Base-by-base conservation (phyloP, 495 filamentous ascomycete species). In the Daldinia decipiens region DNA sequence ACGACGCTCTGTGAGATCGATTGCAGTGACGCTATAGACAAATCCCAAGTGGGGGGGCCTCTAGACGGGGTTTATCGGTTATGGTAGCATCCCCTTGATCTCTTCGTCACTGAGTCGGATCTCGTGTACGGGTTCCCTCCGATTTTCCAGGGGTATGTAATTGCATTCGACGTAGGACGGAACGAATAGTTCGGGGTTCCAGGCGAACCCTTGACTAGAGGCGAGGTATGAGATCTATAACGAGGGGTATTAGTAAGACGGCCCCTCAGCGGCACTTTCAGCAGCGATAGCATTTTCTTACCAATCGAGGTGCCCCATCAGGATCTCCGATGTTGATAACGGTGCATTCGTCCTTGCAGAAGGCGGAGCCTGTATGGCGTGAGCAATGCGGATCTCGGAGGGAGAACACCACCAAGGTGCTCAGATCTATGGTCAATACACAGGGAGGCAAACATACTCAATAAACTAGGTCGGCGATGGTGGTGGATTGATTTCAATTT, bases 181-280 rank as follows among this genome's bases (percentile, higher is more conserved):
- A 3, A 88, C 78, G 75, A 88, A 88, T 71, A 87, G 83, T 70
- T 88, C 86, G 77, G 89, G 89, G 77, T 91, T 92, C 89, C 89
- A 92, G 19, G 87, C 85, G 73, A 90, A 92, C 51, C 89, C 89
- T 77, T 92, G 89, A 65, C 85, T 88, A 4, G 87, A 86, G 60
- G 88, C 84, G 47, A 92, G 85, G 74, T 90, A 92, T 8, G 89
- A 89, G 63, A 92, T 89, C 89, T 91, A 62, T 21, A 65, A 34
- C 50, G 65, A 38, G 65, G 54, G 39, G 26, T 34, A 58, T 63
- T 47, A 62, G 58, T 67, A 43, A 61, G 53, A 54, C 40, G 17
- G 34, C 8, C 24, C 24, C 50, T 52, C 51, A 17, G 40, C 3
- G 43, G 32, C 6, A 19, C 31, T 21, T 15, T 7, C 31, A 36